These are phyloP conservation scores for Claviceps africana DNA, from an alignment of 2,329 filamentous ascomycete genomes.

Conservation along the genomic window DNA sequence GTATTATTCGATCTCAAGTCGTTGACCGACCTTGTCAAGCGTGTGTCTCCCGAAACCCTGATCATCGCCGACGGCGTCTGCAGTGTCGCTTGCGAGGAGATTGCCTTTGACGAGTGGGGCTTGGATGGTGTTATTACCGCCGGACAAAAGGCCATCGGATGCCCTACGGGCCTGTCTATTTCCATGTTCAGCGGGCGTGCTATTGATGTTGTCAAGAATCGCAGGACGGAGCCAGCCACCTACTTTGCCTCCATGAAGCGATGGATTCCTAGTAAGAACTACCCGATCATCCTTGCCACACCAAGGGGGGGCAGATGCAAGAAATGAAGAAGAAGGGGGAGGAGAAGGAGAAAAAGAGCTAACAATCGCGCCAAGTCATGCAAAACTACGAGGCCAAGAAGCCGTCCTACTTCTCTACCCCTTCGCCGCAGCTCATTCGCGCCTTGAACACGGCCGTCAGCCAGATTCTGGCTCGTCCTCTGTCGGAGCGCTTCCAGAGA, in stretches of 20 bases:
- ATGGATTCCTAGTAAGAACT: conserved; percentile 68
- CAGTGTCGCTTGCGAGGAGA: conserved; percentile 91
- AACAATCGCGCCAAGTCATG: conserved; percentile 53
- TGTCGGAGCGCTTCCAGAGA: conserved; percentile 68
- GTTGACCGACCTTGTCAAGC: conserved; percentile 68
- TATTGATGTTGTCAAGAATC: conserved; percentile 62
- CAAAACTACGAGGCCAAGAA: conserved; percentile 98
- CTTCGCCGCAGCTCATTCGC: conserved; percentile 83
- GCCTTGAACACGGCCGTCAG: conserved; percentile 80
- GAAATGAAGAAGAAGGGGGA: no score
- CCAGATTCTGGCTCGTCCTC: conserved; percentile 69
- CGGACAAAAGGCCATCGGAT: conserved; percentile 92
- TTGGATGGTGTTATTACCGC: conserved; percentile 88
- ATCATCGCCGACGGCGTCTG: conserved; percentile 92
- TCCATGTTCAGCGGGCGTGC: conserved; percentile 85
- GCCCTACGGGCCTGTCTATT: conserved; percentile 85
- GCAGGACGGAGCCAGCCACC: conserved; percentile 68
- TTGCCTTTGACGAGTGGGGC: conserved; percentile 89
- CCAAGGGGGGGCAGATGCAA: no score
- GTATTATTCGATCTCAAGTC: conserved; percentile 83
- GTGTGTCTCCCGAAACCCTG: conserved; percentile 80
- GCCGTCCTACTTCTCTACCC: conserved; percentile 94
- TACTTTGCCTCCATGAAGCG: conserved; percentile 98
- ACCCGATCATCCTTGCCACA: no score
- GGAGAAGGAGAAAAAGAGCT: background rate